phyloP scores from a whole-genome alignment of 2,329 filamentous ascomycete species.

The Xylariaceae sp. region DNA sequence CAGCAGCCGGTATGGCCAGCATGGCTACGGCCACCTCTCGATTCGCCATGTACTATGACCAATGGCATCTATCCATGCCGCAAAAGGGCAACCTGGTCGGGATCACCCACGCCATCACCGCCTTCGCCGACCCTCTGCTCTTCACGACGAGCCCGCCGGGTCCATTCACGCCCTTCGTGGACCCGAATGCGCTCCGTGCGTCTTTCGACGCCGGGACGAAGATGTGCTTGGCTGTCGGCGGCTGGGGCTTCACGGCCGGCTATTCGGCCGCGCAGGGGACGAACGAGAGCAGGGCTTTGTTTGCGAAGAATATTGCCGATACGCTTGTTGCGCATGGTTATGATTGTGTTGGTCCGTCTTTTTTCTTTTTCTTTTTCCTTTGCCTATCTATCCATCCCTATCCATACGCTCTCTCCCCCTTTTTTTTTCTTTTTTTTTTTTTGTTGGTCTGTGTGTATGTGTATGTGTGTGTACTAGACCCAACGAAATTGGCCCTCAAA shows the following conservation, averaged over 20 bases:
- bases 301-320: constrained; percentile 57
- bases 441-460: too few species aligned
- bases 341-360: constrained; percentile 57
- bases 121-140: constrained; percentile 27
- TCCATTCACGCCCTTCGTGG: constrained; percentile 24
- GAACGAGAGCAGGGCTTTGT: constrained; percentile 47
- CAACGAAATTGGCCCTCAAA: too few species aligned
- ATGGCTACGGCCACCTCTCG: constrained; percentile 20
- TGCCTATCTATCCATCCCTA: too few species aligned
- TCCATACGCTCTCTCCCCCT: too few species aligned
- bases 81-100: constrained; percentile 19
- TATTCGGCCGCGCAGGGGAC: constrained; percentile 54
- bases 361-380: neutral
- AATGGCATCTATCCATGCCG: constrained; percentile 25
- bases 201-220: constrained; percentile 50
- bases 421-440: too few species aligned
- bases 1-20: constrained; percentile 13
- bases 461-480: too few species aligned
- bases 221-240: constrained; percentile 65
- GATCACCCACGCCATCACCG: constrained; percentile 30
- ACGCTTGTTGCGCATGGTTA: constrained; percentile 59
- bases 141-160: constrained; percentile 25
- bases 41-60: constrained; percentile 28
- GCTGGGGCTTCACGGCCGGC: constrained; percentile 64
- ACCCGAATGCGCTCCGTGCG: constrained; percentile 34